Evolutionary conservation across 768 basidiomycete species (phyloP).

Genomic region (Paxillus involutus): DNA sequence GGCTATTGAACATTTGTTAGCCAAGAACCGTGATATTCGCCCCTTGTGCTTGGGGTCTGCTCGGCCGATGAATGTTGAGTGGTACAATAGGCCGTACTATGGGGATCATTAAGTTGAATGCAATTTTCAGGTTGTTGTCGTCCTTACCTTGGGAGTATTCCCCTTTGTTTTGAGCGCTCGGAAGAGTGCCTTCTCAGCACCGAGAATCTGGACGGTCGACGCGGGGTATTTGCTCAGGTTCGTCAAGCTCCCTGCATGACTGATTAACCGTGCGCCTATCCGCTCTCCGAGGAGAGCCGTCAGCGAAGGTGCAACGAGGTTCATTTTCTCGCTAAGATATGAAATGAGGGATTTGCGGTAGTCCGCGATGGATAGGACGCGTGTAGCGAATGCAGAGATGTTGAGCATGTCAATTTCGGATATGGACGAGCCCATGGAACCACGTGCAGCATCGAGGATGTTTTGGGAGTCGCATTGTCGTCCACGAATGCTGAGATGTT

Average conservation of each 20-base stretch:
- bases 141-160: constrained; percentile 87
- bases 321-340: constrained; percentile 97
- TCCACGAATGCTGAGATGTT: constrained; percentile 95
- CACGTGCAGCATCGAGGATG: constrained; percentile 89
- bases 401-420: constrained; percentile 95
- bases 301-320: constrained; percentile 90
- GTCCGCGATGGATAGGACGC: constrained; percentile 89
- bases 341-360: constrained; percentile 89
- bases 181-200: constrained; percentile 98
- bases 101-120: neutral
- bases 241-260: constrained; percentile 94
- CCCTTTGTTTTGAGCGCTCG: constrained; percentile 97
- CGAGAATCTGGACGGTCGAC: constrained; percentile 96
- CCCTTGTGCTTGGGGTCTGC: constrained; percentile 95
- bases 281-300: constrained; percentile 90
- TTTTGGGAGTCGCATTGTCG: too few relatives aligned
- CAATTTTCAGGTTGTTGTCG: neutral
- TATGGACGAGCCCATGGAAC: constrained; percentile 92
- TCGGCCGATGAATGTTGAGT: constrained; percentile 95
- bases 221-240: constrained; percentile 98
- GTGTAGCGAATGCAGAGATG: constrained; percentile 85
- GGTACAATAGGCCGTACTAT: constrained; percentile 96
- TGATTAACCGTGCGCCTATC: constrained; percentile 89
- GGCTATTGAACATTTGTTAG: constrained; percentile 98
- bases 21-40: constrained; percentile 96